These are phyloP conservation scores for Flaveria brownii DNA, from an alignment of 129 eudicot species.

Conservation along the genomic window DNA sequence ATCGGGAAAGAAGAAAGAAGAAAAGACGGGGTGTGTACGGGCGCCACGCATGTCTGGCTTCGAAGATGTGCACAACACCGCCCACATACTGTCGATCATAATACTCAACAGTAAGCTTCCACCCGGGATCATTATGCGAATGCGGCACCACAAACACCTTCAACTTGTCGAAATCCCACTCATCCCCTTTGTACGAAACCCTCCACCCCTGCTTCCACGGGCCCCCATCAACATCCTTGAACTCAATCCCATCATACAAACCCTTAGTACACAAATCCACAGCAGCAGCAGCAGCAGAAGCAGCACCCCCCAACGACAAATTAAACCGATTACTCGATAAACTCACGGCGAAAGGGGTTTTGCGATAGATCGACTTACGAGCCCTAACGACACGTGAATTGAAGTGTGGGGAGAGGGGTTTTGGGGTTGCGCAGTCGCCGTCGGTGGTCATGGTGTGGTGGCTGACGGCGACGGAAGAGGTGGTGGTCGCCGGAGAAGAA, in stretches of 20 bases:
- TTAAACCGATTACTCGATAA: slow-evolving; percentile 29
- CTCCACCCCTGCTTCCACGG: slow-evolving; percentile 98
- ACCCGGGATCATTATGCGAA: too few species aligned
- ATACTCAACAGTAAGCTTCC: slow-evolving; percentile 98
- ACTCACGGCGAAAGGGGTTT: slow-evolving; percentile 20
- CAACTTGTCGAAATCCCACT: slow-evolving; percentile 86
- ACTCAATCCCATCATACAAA: slow-evolving; percentile 84
- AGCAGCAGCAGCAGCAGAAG: slow-evolving; percentile 27
- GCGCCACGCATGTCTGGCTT: too few species aligned
- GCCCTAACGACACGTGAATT: slow-evolving; percentile 36
- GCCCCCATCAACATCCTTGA: slow-evolving; percentile 78
- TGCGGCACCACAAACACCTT: too few species aligned
- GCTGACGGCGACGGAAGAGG: too few species aligned
- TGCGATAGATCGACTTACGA: slow-evolving; percentile 53
- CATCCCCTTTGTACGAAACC: slow-evolving; percentile 73
- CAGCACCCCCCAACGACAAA: slow-evolving; percentile 40
- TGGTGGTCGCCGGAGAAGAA: too few species aligned
- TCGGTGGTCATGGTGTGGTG: too few species aligned
- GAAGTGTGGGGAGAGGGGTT: slow-evolving; percentile 49
- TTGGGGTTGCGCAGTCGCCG: slow-evolving; percentile 56
- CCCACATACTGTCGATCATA: slow-evolving; percentile 82
- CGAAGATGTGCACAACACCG: too few species aligned
- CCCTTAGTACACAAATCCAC: slow-evolving; percentile 84
- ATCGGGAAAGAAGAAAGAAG: too few species aligned
- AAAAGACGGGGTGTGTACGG: too few species aligned